Evolutionary conservation across 805 yeast species (phyloP).

Genomic region (Candida qinlingensis): DNA sequence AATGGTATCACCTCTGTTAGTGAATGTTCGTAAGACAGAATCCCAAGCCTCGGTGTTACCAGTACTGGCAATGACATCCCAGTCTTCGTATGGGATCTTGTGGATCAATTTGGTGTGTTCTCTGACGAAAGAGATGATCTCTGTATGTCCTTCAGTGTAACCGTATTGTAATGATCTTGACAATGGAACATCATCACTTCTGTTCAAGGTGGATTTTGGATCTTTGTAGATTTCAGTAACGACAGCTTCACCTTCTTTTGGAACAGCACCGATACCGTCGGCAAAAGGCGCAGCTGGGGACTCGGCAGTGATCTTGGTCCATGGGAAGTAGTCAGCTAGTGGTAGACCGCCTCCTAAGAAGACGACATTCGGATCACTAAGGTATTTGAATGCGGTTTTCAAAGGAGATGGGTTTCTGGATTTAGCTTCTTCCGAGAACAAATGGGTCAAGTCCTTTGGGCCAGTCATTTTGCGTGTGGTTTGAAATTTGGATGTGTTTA

Average conservation of each 20-base stretch:
- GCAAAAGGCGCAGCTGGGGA: slow-evolving; percentile 78
- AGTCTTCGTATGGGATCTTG: slow-evolving; percentile 48
- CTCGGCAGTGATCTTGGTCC: slow-evolving; percentile 65
- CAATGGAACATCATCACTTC: slow-evolving; percentile 61
- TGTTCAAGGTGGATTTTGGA: slow-evolving; percentile 28
- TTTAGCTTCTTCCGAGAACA: slow-evolving; percentile 72
- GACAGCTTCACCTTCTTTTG: slow-evolving; percentile 33
- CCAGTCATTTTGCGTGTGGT: slow-evolving; percentile 18
- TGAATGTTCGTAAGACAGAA: slow-evolving; percentile 69
- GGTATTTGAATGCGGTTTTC: slow-evolving; percentile 80
- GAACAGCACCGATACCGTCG: slow-evolving; percentile 68
- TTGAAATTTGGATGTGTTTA: too few species aligned
- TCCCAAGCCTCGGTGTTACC: slow-evolving; percentile 95
- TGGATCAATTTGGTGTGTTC: slow-evolving; percentile 65
- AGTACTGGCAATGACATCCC: slow-evolving; percentile 66
- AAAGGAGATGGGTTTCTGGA: slow-evolving; percentile 74
- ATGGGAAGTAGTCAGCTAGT: slow-evolving; percentile 85
- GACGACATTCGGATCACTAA: slow-evolving; percentile 65
- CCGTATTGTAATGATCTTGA: slow-evolving; percentile 92
- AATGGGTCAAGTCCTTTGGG: slow-evolving; percentile 71
- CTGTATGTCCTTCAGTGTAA: slow-evolving; percentile 72
- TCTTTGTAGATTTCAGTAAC: slow-evolving; percentile 36
- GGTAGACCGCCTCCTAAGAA: slow-evolving; percentile 97
- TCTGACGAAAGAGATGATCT: slow-evolving; percentile 57
- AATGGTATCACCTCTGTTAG: slow-evolving; percentile 75